phyloP scores from a whole-genome alignment of 305 asterid species.

The Solanum hybrid region DNA sequence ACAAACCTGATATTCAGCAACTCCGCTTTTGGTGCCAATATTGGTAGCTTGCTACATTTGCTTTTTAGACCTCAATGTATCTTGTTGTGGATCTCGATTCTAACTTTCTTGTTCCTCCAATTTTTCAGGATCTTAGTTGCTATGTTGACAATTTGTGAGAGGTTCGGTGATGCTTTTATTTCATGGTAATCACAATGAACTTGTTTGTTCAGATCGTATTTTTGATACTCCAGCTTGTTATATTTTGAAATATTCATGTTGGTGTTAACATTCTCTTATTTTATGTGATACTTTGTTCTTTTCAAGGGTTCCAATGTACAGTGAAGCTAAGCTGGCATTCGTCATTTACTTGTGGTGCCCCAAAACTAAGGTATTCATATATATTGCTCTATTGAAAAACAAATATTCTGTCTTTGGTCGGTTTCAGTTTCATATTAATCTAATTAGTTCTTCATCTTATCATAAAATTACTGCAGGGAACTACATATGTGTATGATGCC shows the following conservation, averaged over 20 bases:
- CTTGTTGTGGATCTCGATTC: conserved; percentile 13
- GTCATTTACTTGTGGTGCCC: conserved; percentile 93
- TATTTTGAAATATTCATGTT: not conserved
- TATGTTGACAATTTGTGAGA: conserved; percentile 74
- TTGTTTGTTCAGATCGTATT: not conserved
- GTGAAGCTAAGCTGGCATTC: conserved; percentile 97
- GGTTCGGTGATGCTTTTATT: conserved; percentile 66
- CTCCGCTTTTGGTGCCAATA: conserved; percentile 97
- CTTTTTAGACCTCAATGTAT: not conserved
- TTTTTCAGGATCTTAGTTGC: conserved; percentile 83
- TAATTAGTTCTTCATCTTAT: conserved; percentile 9
- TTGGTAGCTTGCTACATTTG: conserved; percentile 37
- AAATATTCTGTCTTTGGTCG: not conserved
- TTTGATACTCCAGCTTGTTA: not conserved
- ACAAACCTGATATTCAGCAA: conserved; percentile 78
- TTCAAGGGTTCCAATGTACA: conserved; percentile 90
- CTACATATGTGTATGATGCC: conserved; percentile 76
- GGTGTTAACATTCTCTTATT: not conserved
- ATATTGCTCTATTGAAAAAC: conserved; percentile 2
- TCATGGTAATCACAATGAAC: conserved; percentile 51
- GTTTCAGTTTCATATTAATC: not conserved
- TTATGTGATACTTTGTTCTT: conserved; percentile 1
- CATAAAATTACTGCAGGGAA: conserved; percentile 57
- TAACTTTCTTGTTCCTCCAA: not conserved
- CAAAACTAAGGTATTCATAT: conserved; percentile 66